Evolutionary conservation across 768 basidiomycete genomes (phyloP).

Genomic region (Rossbeevera mucosa): DNA sequence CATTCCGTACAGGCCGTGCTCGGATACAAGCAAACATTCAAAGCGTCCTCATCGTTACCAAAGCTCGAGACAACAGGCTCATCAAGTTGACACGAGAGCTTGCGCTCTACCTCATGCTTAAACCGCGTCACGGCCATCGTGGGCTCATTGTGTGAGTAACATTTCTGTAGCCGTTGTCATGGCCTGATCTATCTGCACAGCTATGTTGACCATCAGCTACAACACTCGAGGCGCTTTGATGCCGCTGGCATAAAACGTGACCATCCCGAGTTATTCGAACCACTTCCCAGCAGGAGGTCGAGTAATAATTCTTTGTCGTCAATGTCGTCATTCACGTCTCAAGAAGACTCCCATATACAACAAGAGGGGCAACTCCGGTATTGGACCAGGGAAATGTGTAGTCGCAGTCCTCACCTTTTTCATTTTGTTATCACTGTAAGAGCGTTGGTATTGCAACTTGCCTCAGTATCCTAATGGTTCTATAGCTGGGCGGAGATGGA

Average conservation of each 20-base stretch:
- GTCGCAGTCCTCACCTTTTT: constrained; percentile 82
- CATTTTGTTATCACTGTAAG: constrained; percentile 96
- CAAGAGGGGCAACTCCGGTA: constrained; percentile 93
- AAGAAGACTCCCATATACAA: constrained; percentile 34
- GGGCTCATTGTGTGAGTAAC: constrained; percentile 79
- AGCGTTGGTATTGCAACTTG: constrained; percentile 24
- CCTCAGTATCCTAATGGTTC: constrained; percentile 9
- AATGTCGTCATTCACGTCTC: constrained; percentile 39
- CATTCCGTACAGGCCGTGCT: constrained; percentile 67
- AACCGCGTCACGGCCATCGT: constrained; percentile 59
- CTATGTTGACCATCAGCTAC: constrained; percentile 93
- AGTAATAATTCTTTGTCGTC: constrained; percentile 61
- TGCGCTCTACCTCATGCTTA: constrained; percentile 93
- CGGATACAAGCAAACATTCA: constrained; percentile 89
- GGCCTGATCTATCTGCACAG: constrained; percentile 36
- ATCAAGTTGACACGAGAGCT: constrained; percentile 93
- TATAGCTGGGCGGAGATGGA: constrained; percentile 93
- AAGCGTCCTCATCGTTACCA: constrained; percentile 91
- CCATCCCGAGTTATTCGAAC: constrained; percentile 82
- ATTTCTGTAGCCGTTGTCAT: constrained; percentile 12
- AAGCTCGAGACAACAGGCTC: constrained; percentile 93
- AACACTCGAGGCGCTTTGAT: constrained; percentile 87
- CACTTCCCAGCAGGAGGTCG: constrained; percentile 70
- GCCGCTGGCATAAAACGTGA: constrained; percentile 83
- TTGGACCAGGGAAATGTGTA: constrained; percentile 98